Conservation (phyloP, 257 asterid genomes). For the Echium plantagineum region DNA sequence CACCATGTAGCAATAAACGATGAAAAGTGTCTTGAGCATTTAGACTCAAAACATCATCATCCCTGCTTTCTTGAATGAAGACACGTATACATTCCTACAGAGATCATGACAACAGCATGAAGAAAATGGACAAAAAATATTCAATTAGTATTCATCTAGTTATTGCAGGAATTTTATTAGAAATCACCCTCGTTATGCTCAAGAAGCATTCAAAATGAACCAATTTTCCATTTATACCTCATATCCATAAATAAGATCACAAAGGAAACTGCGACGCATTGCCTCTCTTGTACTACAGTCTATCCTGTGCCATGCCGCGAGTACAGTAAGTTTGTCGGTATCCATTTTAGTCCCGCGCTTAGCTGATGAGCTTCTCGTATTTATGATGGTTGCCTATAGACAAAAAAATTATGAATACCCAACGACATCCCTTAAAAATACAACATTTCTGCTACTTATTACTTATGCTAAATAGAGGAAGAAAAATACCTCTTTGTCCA, state of each 20-base stretch:
- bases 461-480: slow-evolving; percentile 2
- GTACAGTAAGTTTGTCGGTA: slow-evolving; percentile 68
- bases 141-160: no score
- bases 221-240: slow-evolving; percentile 44
- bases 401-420: neutral
- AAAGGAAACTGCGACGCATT: slow-evolving; percentile 64
- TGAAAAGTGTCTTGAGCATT: slow-evolving; percentile 81
- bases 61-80: slow-evolving; percentile 42
- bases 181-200: no score
- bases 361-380: slow-evolving; percentile 36
- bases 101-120: slow-evolving; percentile 2
- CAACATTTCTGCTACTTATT: neutral
- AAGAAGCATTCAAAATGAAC: neutral
- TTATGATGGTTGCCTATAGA: slow-evolving; percentile 51
- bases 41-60: slow-evolving; percentile 47
- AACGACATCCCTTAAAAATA: neutral
- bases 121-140: no score
- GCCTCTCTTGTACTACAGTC: slow-evolving; percentile 79
- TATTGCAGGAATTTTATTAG: no score
- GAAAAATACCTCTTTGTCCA: slow-evolving; percentile 80
- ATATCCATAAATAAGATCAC: slow-evolving; percentile 53
- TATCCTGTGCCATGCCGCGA: slow-evolving; percentile 91
- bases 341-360: slow-evolving; percentile 34
- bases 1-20: slow-evolving; percentile 76
- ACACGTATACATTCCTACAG: slow-evolving; percentile 54